Evolutionary conservation across 106 monocot species (phyloP).

Genomic region (Dactylorhiza incarnata): DNA sequence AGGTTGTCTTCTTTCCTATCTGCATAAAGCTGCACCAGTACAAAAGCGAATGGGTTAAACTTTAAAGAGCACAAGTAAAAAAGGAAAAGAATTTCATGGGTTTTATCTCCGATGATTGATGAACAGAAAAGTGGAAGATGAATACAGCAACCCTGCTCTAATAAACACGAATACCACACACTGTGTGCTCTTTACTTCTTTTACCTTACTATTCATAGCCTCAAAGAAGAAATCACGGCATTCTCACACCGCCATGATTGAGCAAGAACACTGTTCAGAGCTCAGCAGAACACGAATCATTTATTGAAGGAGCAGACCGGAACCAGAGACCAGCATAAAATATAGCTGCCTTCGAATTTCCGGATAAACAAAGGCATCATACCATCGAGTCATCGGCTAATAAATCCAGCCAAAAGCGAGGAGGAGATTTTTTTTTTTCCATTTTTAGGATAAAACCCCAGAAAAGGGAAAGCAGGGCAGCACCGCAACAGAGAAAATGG

Average conservation of each 20-base stretch:
- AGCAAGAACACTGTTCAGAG: not conserved
- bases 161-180: not conserved
- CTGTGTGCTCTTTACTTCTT: not conserved
- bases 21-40: not conserved
- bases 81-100: not conserved
- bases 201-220: not conserved
- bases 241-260: not conserved
- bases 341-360: not conserved
- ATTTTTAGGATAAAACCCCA: slow-evolving; percentile 8
- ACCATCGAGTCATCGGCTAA: not conserved
- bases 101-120: slow-evolving; percentile 17
- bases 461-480: slow-evolving; percentile 2
- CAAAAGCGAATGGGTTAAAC: not conserved
- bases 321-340: not conserved
- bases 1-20: slow-evolving; percentile 9
- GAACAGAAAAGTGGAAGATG: slow-evolving; percentile 2
- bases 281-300: slow-evolving; percentile 8
- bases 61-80: not conserved
- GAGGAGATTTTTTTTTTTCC: not conserved
- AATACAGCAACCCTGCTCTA: not conserved
- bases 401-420: slow-evolving; percentile 4
- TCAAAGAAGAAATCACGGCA: not conserved
- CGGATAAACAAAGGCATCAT: slow-evolving; percentile 2
- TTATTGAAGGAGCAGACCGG: not conserved
- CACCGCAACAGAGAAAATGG: not conserved